Evolutionary conservation across 2,329 filamentous ascomycete species (phyloP).

Genomic region (Sporothrix brunneoviolacea): DNA sequence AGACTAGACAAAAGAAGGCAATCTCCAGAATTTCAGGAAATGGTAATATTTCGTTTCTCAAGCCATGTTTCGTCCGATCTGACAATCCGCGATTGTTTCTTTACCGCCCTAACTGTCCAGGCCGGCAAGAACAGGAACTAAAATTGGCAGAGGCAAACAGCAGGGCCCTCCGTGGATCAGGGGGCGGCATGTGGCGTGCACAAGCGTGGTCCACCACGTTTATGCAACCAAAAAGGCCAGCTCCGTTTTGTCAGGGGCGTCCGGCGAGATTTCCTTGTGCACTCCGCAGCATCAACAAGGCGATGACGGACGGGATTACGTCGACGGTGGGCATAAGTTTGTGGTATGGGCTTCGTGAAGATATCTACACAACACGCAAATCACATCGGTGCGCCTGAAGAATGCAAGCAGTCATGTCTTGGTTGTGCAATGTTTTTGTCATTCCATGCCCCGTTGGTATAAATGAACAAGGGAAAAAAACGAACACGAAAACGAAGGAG

Average conservation of each 20-base stretch:
- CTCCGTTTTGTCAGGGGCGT: neutral
- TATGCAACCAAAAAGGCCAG: neutral
- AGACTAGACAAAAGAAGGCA: no score
- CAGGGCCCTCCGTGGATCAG: no score
- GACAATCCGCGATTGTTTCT: neutral
- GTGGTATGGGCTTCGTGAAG: no score
- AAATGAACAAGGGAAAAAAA: slow-evolving; percentile 8
- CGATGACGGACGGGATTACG: no score
- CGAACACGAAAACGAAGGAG: neutral
- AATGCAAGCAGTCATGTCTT: no score
- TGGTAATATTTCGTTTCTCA: no score
- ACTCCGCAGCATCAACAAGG: neutral
- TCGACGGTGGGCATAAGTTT: no score
- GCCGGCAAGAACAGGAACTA: no score
- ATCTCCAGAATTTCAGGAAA: no score
- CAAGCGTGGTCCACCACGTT: slow-evolving; percentile 5
- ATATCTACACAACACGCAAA: neutral
- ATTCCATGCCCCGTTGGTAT: slow-evolving; percentile 7
- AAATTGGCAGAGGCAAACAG: neutral
- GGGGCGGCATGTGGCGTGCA: slow-evolving; percentile 3
- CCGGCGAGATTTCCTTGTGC: no score
- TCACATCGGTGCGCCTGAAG: no score
- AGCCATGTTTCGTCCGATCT: neutral
- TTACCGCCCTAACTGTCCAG: no score
- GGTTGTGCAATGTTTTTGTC: slow-evolving; percentile 11